Conservation (phyloP, 2,329 filamentous ascomycete genomes). For the Exserohilum rostratum region DNA sequence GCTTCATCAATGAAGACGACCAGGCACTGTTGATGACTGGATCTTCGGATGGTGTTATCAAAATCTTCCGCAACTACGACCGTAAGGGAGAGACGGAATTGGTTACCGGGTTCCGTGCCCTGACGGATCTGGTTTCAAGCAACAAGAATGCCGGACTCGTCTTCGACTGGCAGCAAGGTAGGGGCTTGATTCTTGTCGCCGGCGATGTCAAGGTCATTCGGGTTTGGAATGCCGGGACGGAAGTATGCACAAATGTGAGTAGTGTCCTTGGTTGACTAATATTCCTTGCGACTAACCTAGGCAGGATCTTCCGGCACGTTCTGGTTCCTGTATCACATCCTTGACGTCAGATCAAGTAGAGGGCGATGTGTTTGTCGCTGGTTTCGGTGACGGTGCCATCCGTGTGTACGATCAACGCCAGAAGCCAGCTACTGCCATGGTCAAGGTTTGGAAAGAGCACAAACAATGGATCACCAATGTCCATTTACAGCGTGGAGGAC, state of each 20-base stretch:
- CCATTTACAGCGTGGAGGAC: constrained; percentile 93
- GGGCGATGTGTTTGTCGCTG: constrained; percentile 92
- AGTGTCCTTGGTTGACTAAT: not conserved
- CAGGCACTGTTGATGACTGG: constrained; percentile 93
- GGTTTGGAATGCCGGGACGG: constrained; percentile 93
- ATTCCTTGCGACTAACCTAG: constrained; percentile 12
- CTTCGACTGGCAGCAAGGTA: constrained; percentile 99
- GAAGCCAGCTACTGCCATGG: constrained; percentile 86
- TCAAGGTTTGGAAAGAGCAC: constrained; percentile 96
- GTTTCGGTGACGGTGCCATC: constrained; percentile 93
- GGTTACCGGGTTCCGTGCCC: constrained; percentile 86
- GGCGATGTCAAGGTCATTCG: constrained; percentile 95
- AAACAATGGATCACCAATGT: constrained; percentile 95
- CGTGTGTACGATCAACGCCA: constrained; percentile 91
- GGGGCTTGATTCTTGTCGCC: constrained; percentile 90
- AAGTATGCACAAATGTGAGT: constrained; percentile 79
- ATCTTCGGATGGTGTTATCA: constrained; percentile 91
- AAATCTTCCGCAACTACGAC: constrained; percentile 93
- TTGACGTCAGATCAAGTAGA: constrained; percentile 98
- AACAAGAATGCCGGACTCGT: constrained; percentile 95
- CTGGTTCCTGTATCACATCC: constrained; percentile 93
- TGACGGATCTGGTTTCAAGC: constrained; percentile 92
- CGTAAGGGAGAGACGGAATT: constrained; percentile 76
- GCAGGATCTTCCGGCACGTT: constrained; percentile 88
- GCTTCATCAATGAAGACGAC: constrained; percentile 98